Base-by-base conservation (phyloP, 352 stramenopile genomes). In the Pilasporangium apinafurcum region DNA sequence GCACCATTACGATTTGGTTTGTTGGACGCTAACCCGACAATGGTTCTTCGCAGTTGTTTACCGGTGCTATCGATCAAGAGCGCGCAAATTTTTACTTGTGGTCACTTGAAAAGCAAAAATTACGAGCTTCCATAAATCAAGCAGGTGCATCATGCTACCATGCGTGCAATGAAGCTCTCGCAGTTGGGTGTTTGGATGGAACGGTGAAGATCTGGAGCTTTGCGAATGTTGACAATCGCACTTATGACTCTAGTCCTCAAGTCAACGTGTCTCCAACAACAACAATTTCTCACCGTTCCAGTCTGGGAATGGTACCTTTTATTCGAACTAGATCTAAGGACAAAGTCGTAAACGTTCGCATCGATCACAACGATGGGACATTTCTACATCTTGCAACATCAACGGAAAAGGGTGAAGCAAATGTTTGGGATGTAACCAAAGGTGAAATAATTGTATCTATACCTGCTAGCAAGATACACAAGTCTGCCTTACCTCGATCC, bases 381-480 rank as follows among this genome's bases (percentile, higher is more conserved):
- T 82, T 91, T 30, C 43, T 92, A 41, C 75, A 92, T 51, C 53
- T 91, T 30, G 83, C 83, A 12, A 91, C 80, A 0, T 87, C 81
- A 20, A 92, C 80, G 8, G 83, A 95, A 27, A 91, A 92, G 41
- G 83, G 83, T 18, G 83, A 95, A 54, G 78, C 79, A 5, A 84
- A 91, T 35, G 78, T 95, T 10, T 95, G 83, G 83, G 80, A 95
- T 42, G 78, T 89, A 12, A 77, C 79, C 30, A 95, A 92, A 55
- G 80, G 78, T 29, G 83, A 92, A 29, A 72, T 90, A 27, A 70
- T 90, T 39, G 58, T 89, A 29, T 89, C 83, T 0, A 86, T 95
- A 25, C 59, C 80, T 14, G 70, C 77, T 2, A 65, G 63, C 24
- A 90, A 89, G 50, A 92, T 95, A 26, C 83, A 95, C 59, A 79